Conservation (phyloP, 208 protist genomes). For the Wallacemonas sp. region DNA sequence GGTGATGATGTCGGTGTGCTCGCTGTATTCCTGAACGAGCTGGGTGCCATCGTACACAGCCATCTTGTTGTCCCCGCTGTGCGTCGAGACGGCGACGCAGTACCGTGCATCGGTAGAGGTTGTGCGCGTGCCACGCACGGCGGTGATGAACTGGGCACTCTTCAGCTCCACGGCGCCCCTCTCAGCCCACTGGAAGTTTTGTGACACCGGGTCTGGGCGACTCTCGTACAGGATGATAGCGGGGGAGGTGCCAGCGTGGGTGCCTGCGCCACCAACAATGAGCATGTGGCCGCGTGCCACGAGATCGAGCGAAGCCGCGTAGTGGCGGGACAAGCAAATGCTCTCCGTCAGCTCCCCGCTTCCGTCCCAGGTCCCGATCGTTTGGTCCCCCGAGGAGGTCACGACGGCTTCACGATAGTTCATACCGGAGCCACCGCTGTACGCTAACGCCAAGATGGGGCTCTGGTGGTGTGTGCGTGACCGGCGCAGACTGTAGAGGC, state of each 20-base stretch:
- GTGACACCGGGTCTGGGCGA: conserved; percentile 26
- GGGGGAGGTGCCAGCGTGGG: conserved; percentile 42
- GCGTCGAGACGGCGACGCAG: conserved; percentile 63
- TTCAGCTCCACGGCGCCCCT: conserved; percentile 69
- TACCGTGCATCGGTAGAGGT: conserved; percentile 39
- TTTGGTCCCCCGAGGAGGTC: conserved; percentile 81
- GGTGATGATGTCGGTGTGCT: conserved; percentile 87
- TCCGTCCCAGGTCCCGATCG: conserved; percentile 83
- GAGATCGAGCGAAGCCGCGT: conserved; percentile 84
- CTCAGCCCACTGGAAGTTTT: conserved; percentile 77
- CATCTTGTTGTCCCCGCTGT: conserved; percentile 31
- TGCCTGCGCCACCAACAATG: conserved; percentile 74
- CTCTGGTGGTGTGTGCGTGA: conserved; percentile 55
- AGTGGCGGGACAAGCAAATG: conserved; percentile 77
- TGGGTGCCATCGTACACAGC: conserved; percentile 68
- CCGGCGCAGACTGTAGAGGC: conserved; percentile 40
- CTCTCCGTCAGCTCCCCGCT: conserved; percentile 67
- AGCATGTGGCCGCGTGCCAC: conserved; percentile 69
- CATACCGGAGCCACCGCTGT: conserved; percentile 41
- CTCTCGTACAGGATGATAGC: conserved; percentile 80
- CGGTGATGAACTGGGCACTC: conserved; percentile 73
- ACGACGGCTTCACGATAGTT: conserved; percentile 71
- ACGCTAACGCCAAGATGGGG: conserved; percentile 79
- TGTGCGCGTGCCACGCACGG: conserved; percentile 55
- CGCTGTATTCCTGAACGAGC: conserved; percentile 67